Evolutionary conservation across 2,329 filamentous ascomycete species (phyloP), one percentile per base, ranked within the genome.

Genomic region (Penicillium sp.): DNA sequence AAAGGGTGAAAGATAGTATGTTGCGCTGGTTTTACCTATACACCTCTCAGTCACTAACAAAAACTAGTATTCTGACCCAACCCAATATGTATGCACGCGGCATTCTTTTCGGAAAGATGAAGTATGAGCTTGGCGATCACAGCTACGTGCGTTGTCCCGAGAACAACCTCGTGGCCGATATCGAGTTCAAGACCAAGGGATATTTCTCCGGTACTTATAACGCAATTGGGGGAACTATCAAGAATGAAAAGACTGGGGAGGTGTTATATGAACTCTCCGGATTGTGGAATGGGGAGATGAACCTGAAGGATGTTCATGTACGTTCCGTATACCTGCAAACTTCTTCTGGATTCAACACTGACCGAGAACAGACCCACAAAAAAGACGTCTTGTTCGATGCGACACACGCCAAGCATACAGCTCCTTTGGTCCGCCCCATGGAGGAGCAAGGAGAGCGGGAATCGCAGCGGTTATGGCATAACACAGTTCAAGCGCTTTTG

Each of bases 41-140:
- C n/a, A n/a, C 19, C 33, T 21, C 45, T n/a, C 23, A 10, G 10
- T 25, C 53, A 61, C 60, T 61, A 10, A 62, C 53, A 23, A 42
- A 15, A 31, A 53, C 17, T 66, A 96, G 91, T 76, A 90, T 96
- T 70, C 78, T 97, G 52, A 97, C 94, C 5, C 94, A 99, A 71
- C 94, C 94, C 19, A 99, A 99, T 79, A 99, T 99, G 92, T 99
- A 99, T 75, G 94, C 93, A 23, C 86, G 94, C 61, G 93, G 94
- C 36, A 97, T 99, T 59, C 81, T 99, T 9, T 97, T 99, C 70
- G 94, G 94, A 48, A 97, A 97, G 76, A 97, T 99, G 94, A 97
- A 97, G 76, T 99, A 97, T 76, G 94, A 99, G 79, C 86, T 99
- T 8, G 94, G 93, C 63, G 93, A 97, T 73, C 93, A 96, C 78